These are phyloP conservation scores for Ustilago vetiveriae DNA, from an alignment of 1,284 basidiomycete genomes.

Conservation along the genomic window DNA sequence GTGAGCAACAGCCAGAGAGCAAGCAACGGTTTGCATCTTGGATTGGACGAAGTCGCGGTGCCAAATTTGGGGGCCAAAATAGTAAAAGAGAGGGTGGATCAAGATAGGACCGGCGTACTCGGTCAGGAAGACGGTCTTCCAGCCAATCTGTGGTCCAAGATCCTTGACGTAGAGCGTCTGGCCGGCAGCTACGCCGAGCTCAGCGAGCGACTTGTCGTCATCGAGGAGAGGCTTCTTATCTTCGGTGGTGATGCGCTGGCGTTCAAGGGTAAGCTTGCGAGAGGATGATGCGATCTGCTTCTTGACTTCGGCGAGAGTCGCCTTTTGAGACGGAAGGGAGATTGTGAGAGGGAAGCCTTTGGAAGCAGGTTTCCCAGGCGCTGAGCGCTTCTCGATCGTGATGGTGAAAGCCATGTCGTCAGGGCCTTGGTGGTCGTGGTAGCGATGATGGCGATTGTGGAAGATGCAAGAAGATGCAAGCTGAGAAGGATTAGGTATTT, in stretches of 20 bases:
- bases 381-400: constrained; percentile 44
- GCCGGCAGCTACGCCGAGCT: constrained; percentile 36
- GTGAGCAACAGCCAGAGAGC: constrained; percentile 82
- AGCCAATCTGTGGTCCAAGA: constrained; percentile 64
- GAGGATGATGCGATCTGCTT: constrained; percentile 43
- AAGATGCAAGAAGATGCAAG: neutral
- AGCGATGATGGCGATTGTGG: constrained; percentile 2
- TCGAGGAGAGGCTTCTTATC: constrained; percentile 59
- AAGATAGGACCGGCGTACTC: constrained; percentile 79
- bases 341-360: constrained; percentile 51
- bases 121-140: constrained; percentile 66
- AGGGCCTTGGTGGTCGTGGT: constrained; percentile 1
- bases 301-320: constrained; percentile 59
- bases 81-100: constrained; percentile 88
- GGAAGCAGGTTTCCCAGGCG: constrained; percentile 50
- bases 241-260: constrained; percentile 61
- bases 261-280: constrained; percentile 39
- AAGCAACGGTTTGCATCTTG: constrained; percentile 82
- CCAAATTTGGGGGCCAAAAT: constrained; percentile 77
- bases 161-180: constrained; percentile 63
- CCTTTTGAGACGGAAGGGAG: constrained; percentile 25
- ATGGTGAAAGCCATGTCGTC: constrained; percentile 39
- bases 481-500: no score
- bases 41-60: constrained; percentile 75
- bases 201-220: constrained; percentile 50